These are phyloP conservation scores for Takashimella tepidaria DNA, from an alignment of 1,284 basidiomycete species.

Conservation along the genomic window DNA sequence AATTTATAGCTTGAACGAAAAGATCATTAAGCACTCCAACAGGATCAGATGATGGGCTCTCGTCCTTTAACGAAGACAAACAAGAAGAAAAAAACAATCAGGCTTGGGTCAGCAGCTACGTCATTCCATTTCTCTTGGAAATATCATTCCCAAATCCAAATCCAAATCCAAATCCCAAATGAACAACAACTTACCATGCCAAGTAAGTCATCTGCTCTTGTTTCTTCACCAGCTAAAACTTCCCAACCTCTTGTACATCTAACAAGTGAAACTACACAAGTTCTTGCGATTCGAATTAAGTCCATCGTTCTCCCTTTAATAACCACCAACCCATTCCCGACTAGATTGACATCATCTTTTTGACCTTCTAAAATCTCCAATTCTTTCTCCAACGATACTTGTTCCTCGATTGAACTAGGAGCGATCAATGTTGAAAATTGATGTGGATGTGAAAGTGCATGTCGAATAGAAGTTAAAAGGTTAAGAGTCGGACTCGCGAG, in stretches of 20 bases:
- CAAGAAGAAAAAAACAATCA: constrained; percentile 8
- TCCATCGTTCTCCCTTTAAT: constrained; percentile 64
- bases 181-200: too few species aligned
- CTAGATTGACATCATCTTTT: constrained; percentile 38
- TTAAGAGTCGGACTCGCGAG: constrained; percentile 63
- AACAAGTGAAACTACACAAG: constrained; percentile 64
- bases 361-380: constrained; percentile 53
- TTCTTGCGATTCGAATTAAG: constrained; percentile 63
- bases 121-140: too few species aligned
- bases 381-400: constrained; percentile 54
- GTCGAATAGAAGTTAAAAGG: constrained; percentile 81
- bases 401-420: constrained; percentile 71
- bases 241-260: constrained; percentile 64
- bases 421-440: constrained; percentile 75
- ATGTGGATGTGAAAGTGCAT: constrained; percentile 83
- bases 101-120: too few species aligned
- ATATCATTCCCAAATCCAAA: too few species aligned
- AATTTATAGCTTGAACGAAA: constrained; percentile 71
- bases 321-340: constrained; percentile 62
- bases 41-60: constrained; percentile 24
- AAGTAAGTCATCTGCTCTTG: too few species aligned
- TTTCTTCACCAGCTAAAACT: constrained; percentile 65
- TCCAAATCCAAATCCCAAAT: too few species aligned
- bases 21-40: constrained; percentile 57
- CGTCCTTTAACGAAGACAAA: constrained; percentile 4